These are phyloP conservation scores for Spongispora temasekensis DNA, from an alignment of 1,284 basidiomycete genomes.

Conservation along the genomic window DNA sequence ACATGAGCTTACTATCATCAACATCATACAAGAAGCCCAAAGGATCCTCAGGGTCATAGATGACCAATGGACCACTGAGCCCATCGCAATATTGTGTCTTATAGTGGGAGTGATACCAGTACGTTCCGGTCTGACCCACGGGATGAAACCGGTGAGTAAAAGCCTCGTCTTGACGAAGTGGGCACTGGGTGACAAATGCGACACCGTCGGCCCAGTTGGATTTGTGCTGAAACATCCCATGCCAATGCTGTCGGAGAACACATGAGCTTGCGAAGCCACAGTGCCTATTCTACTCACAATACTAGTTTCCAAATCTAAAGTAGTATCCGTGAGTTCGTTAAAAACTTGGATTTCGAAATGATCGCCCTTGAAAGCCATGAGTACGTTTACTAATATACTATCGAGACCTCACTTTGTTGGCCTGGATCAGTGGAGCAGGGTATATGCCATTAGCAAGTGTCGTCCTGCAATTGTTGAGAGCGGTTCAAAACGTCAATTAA, in stretches of 20 bases:
- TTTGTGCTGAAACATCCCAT: conserved; percentile 31
- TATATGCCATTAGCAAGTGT: conserved; percentile 28
- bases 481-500: neutral
- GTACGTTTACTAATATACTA: neutral
- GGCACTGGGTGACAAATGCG: conserved; percentile 38
- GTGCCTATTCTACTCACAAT: conserved; percentile 25
- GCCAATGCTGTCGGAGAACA: conserved; percentile 34
- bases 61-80: conserved; percentile 43
- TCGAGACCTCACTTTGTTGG: conserved; percentile 17
- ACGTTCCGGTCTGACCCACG: conserved; percentile 31
- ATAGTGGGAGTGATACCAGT: conserved; percentile 39
- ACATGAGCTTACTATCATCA: conserved; percentile 35
- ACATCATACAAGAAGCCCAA: conserved; percentile 38
- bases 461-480: conserved; percentile 17
- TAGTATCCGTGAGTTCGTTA: conserved; percentile 36
- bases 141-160: conserved; percentile 29
- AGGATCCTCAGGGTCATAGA: conserved; percentile 43
- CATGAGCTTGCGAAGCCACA: neutral
- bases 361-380: conserved; percentile 15
- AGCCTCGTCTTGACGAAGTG: conserved; percentile 21
- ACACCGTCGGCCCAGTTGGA: conserved; percentile 38
- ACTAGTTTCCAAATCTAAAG: conserved; percentile 36
- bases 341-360: conserved; percentile 27
- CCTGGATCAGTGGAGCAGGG: conserved; percentile 30
- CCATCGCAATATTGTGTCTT: conserved; percentile 46